Conservation (phyloP, 2,329 filamentous ascomycete genomes). For the Ceratocystis lukuohia region DNA sequence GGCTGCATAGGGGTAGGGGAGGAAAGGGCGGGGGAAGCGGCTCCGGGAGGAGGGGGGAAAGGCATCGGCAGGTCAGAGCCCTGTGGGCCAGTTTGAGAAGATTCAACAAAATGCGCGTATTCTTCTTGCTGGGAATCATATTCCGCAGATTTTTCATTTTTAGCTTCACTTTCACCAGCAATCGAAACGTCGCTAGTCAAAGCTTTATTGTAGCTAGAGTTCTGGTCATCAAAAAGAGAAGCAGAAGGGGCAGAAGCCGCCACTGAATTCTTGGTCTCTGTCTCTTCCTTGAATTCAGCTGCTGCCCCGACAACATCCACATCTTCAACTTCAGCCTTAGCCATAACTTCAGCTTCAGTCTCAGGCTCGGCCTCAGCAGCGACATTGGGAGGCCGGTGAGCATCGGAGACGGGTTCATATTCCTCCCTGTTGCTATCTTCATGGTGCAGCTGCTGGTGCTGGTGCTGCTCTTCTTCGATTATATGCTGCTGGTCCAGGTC, state of each 20-base stretch:
- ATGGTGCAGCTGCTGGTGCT: constrained; percentile 15
- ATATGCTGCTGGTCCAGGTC: constrained; percentile 27
- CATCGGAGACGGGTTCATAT: neutral
- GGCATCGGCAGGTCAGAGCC: constrained; percentile 59
- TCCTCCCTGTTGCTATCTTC: neutral
- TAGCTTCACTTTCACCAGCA: neutral
- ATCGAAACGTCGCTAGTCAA: neutral
- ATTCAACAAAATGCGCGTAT: neutral
- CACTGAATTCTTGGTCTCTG: neutral
- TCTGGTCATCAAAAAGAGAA: neutral
- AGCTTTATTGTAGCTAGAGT: neutral
- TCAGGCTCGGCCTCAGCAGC: neutral
- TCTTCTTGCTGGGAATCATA: neutral
- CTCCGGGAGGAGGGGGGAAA: constrained; percentile 43
- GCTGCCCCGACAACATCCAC: neutral
- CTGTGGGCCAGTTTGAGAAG: constrained; percentile 15
- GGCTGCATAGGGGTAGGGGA: constrained; percentile 32
- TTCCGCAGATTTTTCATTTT: neutral
- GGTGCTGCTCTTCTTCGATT: constrained; percentile 26
- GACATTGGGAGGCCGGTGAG: neutral
- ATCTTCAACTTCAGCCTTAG: neutral
- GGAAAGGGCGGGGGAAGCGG: constrained; percentile 37
- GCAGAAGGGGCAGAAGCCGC: neutral
- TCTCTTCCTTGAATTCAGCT: neutral
- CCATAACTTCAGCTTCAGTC: neutral